These are phyloP conservation scores for Astrothelium macrocarpum DNA, from an alignment of 495 filamentous ascomycete species.

Conservation along the genomic window DNA sequence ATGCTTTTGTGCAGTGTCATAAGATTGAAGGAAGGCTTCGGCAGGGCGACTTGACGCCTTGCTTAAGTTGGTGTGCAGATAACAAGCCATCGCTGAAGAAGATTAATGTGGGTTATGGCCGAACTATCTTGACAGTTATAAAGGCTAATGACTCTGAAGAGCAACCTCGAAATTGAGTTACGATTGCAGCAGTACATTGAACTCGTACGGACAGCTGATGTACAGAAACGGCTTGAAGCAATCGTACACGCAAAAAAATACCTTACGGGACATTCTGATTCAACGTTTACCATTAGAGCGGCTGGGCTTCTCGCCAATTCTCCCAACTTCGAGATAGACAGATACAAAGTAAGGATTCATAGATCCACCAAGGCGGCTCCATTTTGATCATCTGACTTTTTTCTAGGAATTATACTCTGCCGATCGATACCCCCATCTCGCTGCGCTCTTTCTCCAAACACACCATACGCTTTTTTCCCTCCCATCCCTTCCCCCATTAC, in stretches of 20 bases:
- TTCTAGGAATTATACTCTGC: slow-evolving; percentile 60
- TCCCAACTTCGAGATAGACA: slow-evolving; percentile 50
- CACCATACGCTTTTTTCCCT: slow-evolving; percentile 83
- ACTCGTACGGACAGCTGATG: slow-evolving; percentile 57
- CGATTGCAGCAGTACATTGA: slow-evolving; percentile 96
- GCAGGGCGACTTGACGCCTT: slow-evolving; percentile 62
- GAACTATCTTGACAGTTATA: neutral
- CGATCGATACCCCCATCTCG: slow-evolving; percentile 63
- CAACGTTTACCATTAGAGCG: slow-evolving; percentile 54
- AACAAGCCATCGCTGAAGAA: slow-evolving; percentile 82
- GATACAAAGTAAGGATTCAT: slow-evolving; percentile 48
- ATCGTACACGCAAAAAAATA: slow-evolving; percentile 71
- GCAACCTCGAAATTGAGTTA: slow-evolving; percentile 84
- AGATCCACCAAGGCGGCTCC: neutral
- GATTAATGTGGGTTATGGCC: slow-evolving; percentile 52
- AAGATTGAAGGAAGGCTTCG: slow-evolving; percentile 62
- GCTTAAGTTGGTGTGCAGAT: slow-evolving; percentile 80
- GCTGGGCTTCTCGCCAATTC: slow-evolving; percentile 70
- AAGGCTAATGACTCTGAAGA: slow-evolving; percentile 37
- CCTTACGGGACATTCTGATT: slow-evolving; percentile 55
- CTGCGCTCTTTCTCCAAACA: slow-evolving; percentile 73
- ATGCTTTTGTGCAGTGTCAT: slow-evolving; percentile 76
- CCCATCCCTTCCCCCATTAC: slow-evolving; percentile 72
- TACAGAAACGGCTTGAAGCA: slow-evolving; percentile 59
- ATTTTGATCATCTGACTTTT: slow-evolving; percentile 10